Conservation (phyloP, 225 moss, liverwort and hornwort genomes). For the Bryum argenteum region DNA sequence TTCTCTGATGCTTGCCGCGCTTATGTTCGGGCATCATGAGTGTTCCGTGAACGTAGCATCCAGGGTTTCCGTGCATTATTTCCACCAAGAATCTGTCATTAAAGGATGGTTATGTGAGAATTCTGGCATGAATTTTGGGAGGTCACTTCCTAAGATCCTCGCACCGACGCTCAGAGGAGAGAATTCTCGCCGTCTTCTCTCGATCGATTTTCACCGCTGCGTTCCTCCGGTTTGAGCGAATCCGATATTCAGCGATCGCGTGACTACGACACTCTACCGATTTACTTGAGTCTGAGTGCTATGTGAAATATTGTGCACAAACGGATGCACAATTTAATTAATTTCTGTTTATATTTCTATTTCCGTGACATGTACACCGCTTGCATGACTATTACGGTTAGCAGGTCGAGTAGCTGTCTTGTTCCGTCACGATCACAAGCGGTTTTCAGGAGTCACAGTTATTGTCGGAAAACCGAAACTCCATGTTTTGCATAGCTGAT, state of each 20-base stretch:
- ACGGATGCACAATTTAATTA: no score
- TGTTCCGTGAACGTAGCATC: no score
- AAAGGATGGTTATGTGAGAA: neutral
- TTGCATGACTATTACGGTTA: conserved; percentile 9
- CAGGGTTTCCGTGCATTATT: no score
- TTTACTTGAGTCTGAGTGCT: neutral
- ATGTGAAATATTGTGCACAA: no score
- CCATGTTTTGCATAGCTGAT: conserved; percentile 12
- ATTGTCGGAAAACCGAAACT: neutral
- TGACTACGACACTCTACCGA: neutral
- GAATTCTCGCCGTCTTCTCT: neutral
- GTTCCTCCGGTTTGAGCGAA: neutral
- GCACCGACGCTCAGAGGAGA: neutral
- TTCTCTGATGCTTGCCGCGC: no score
- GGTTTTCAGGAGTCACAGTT: neutral
- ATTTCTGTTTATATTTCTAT: no score
- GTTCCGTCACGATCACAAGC: neutral
- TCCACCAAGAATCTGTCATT: no score
- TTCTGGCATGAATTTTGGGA: conserved; percentile 4
- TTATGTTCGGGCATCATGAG: no score
- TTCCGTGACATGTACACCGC: neutral
- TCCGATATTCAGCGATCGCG: conserved; percentile 2
- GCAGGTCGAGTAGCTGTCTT: conserved; percentile 6
- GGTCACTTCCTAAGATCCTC: neutral
- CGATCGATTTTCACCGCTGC: neutral